phyloP scores from a whole-genome alignment of 106 monocot genomes.

The Apostasia ramifera region DNA sequence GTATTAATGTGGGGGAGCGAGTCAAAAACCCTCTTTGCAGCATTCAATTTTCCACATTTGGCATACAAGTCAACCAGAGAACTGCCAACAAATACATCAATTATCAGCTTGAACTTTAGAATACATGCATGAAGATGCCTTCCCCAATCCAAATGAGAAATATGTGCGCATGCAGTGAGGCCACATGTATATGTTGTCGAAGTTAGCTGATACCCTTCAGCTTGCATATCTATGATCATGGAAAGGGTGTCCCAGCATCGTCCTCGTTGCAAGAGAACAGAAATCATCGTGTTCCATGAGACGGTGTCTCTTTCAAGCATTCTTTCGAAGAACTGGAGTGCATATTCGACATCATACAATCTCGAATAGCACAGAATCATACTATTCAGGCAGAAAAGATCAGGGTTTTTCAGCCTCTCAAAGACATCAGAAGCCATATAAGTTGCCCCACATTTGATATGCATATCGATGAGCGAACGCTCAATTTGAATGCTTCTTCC shows the following conservation, averaged over 20 bases:
- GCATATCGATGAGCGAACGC: slow-evolving; percentile 59
- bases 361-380: slow-evolving; percentile 61
- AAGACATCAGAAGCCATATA: slow-evolving; percentile 47
- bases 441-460: slow-evolving; percentile 53
- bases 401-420: slow-evolving; percentile 27
- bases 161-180: slow-evolving; percentile 51
- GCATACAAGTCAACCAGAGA: slow-evolving; percentile 83
- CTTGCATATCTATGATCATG: slow-evolving; percentile 49
- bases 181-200: slow-evolving; percentile 55
- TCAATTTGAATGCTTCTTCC: slow-evolving; percentile 21
- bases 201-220: slow-evolving; percentile 34
- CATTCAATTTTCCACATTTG: slow-evolving; percentile 52
- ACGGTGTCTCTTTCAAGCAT: slow-evolving; percentile 68
- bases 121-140: slow-evolving; percentile 67
- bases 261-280: slow-evolving; percentile 39
- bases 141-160: slow-evolving; percentile 48
- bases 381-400: slow-evolving; percentile 67
- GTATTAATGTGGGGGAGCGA: slow-evolving; percentile 26
- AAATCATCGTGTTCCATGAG: slow-evolving; percentile 84
- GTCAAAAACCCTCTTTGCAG: slow-evolving; percentile 60
- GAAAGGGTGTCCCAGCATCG: slow-evolving; percentile 28
- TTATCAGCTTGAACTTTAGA: slow-evolving; percentile 20
- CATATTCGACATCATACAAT: slow-evolving; percentile 25
- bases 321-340: slow-evolving; percentile 37
- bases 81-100: slow-evolving; percentile 57